A percentile compares a stretch with the other conserved stretches of the same genome.
These are phyloP conservation scores for Saccharomycopsis fodiens DNA, from an alignment of 805 yeast species.

Conservation along the genomic window DNA sequence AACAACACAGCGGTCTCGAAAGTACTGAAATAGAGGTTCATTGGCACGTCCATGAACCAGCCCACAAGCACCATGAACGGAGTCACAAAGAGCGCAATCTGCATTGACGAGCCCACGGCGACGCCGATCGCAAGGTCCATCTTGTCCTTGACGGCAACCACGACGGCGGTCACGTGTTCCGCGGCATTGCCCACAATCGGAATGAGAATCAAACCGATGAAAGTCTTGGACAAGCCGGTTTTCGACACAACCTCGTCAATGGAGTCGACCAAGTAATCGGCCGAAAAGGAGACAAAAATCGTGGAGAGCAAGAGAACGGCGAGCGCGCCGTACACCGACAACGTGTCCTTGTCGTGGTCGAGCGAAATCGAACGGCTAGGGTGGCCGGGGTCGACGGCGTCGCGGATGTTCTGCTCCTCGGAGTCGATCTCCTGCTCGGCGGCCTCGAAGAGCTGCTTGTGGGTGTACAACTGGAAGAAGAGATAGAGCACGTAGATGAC, in stretches of 20 bases:
- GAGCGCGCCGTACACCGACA: slow-evolving; percentile 50
- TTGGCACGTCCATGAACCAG: slow-evolving; percentile 87
- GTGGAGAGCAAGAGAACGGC: slow-evolving; percentile 55
- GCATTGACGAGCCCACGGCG: slow-evolving; percentile 93
- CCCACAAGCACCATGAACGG: slow-evolving; percentile 93
- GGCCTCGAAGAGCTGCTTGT: slow-evolving; percentile 65
- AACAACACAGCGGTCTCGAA: slow-evolving; percentile 92
- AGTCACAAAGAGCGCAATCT: slow-evolving; percentile 90
- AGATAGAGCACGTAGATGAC: slow-evolving; percentile 71
- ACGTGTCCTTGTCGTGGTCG: slow-evolving; percentile 29
- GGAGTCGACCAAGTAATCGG: slow-evolving; percentile 89
- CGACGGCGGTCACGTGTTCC: slow-evolving; percentile 94
- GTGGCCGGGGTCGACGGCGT: slow-evolving; percentile 24
- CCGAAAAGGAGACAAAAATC: slow-evolving; percentile 76
- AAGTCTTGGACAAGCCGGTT: slow-evolving; percentile 87
- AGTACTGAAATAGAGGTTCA: slow-evolving; percentile 86
- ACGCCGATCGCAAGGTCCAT: slow-evolving; percentile 98
- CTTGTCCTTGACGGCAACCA: slow-evolving; percentile 91
- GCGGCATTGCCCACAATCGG: slow-evolving; percentile 99
- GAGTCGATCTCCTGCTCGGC: slow-evolving; percentile 34
- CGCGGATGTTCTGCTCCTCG: slow-evolving; percentile 22
- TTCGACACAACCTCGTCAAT: slow-evolving; percentile 81
- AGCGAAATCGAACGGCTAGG: slow-evolving; percentile 21
- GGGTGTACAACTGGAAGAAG: slow-evolving; percentile 84
- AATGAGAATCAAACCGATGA: slow-evolving; percentile 85